Evolutionary conservation across 179 eudicot species (phyloP).

Genomic region (Silene noctiflora): DNA sequence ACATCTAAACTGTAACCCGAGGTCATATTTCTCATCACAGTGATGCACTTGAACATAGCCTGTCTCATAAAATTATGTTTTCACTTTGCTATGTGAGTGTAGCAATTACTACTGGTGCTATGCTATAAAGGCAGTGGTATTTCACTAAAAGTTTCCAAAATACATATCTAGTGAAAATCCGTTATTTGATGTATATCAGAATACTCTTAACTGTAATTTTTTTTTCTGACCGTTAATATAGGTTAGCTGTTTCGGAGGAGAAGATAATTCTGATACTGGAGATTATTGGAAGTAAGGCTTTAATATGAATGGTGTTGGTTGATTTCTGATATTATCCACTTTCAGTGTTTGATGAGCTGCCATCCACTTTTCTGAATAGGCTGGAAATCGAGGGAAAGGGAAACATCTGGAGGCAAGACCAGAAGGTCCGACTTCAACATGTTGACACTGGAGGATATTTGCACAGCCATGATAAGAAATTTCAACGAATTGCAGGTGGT

Average conservation of each 20-base stretch:
- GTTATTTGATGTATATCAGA: neutral
- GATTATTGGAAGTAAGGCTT: conserved; percentile 84
- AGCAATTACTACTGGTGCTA: conserved; percentile 1
- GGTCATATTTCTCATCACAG: neutral
- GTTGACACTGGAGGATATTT: conserved; percentile 89
- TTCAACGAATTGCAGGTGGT: conserved; percentile 82
- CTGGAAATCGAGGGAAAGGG: conserved; percentile 91
- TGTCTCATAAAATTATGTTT: neutral
- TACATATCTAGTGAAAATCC: neutral
- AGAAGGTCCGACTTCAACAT: conserved; percentile 80
- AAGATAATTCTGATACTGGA: conserved; percentile 74
- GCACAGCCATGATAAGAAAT: conserved; percentile 96
- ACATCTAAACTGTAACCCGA: neutral
- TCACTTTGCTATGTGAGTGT: neutral
- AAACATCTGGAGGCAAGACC: conserved; percentile 85
- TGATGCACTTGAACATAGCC: neutral
- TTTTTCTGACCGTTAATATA: conserved; percentile 12
- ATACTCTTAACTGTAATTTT: neutral
- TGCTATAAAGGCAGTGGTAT: conserved; percentile 1
- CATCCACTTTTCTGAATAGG: conserved; percentile 29
- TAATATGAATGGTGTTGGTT: neutral
- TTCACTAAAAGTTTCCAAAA: neutral
- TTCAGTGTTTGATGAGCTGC: neutral
- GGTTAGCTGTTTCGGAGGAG: conserved; percentile 96
- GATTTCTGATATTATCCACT: neutral